Percentiles rank a stretch among this genome's conserved stretches.
phyloP scores from a whole-genome alignment of 2,329 filamentous ascomycete genomes.

The Alternaria longipes region DNA sequence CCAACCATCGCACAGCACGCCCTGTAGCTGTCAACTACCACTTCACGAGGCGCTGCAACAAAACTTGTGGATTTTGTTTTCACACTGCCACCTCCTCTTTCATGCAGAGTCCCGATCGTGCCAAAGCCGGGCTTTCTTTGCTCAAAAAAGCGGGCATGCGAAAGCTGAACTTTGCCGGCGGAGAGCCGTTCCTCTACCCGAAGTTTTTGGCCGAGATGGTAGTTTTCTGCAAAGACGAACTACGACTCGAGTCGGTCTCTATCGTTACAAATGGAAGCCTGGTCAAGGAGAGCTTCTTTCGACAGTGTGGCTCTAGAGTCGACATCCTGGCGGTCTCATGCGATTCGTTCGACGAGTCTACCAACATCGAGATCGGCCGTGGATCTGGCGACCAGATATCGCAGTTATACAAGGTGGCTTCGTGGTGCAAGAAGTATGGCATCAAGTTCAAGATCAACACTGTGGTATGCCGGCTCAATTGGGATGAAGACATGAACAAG shows the following conservation, averaged over 20 bases:
- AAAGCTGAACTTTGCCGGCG: constrained; percentile 66
- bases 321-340: constrained; percentile 66
- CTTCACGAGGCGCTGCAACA: constrained; percentile 60
- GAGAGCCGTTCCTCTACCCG: constrained; percentile 64
- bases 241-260: constrained; percentile 61
- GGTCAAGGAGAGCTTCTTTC: constrained; percentile 57
- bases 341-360: constrained; percentile 62
- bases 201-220: constrained; percentile 56
- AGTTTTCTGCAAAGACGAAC: constrained; percentile 59
- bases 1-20: background rate
- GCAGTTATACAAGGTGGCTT: constrained; percentile 55
- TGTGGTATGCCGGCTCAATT: constrained; percentile 61
- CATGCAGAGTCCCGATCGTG: constrained; percentile 53
- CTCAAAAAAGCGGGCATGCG: constrained; percentile 63
- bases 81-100: constrained; percentile 63
- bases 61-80: constrained; percentile 65
- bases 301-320: constrained; percentile 55
- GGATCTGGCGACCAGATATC: constrained; percentile 52
- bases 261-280: constrained; percentile 65
- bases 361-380: constrained; percentile 63
- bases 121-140: constrained; percentile 57
- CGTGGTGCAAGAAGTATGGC: constrained; percentile 58
- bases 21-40: constrained; percentile 60
- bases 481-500: constrained; percentile 54
- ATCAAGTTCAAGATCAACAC: constrained; percentile 69